A percentile compares a stretch with the other conserved stretches of the same genome.
These are phyloP conservation scores for Hyaloscypha variabilis DNA, from an alignment of 495 filamentous ascomycete species.

Conservation along the genomic window DNA sequence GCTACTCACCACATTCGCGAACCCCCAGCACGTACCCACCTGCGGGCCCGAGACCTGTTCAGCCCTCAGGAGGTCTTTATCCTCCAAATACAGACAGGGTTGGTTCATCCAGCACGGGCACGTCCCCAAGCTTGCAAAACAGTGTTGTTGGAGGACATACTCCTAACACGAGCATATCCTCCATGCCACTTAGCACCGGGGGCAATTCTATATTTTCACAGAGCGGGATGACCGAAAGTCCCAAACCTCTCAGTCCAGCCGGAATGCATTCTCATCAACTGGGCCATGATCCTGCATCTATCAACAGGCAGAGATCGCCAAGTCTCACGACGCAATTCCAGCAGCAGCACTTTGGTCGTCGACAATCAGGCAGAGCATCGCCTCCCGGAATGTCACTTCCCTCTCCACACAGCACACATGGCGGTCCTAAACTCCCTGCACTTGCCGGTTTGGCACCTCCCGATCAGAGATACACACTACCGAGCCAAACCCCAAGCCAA, in stretches of 20 bases:
- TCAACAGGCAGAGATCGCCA: conserved; percentile 69
- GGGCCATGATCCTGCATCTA: conserved; percentile 52
- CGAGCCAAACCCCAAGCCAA: conserved; percentile 38
- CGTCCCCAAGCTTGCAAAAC: conserved; percentile 44
- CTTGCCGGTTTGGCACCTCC: conserved; percentile 48
- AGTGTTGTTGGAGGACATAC: conserved; percentile 45
- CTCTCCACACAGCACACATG: conserved; percentile 39
- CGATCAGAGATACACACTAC: conserved; percentile 48
- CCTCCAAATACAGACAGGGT: conserved; percentile 58
- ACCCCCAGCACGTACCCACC: conserved; percentile 81
- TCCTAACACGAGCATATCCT: conserved; percentile 49
- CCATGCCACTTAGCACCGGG: conserved; percentile 48
- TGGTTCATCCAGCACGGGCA: conserved; percentile 54
- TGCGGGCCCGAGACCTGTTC: conserved; percentile 51
- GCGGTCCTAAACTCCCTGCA: conserved; percentile 40
- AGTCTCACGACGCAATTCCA: conserved; percentile 68
- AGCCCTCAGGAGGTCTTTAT: conserved; percentile 55
- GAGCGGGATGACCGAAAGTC: conserved; percentile 78
- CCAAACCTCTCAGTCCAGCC: conserved; percentile 78
- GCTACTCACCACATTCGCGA: conserved; percentile 51
- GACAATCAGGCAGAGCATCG: conserved; percentile 43
- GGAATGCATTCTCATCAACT: conserved; percentile 62
- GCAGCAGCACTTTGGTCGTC: conserved; percentile 65
- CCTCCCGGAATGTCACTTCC: conserved; percentile 43
- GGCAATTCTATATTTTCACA: conserved; percentile 68